Conservation (phyloP, 2,329 filamentous ascomycete genomes). For the Ceratocystis smalleyi region DNA sequence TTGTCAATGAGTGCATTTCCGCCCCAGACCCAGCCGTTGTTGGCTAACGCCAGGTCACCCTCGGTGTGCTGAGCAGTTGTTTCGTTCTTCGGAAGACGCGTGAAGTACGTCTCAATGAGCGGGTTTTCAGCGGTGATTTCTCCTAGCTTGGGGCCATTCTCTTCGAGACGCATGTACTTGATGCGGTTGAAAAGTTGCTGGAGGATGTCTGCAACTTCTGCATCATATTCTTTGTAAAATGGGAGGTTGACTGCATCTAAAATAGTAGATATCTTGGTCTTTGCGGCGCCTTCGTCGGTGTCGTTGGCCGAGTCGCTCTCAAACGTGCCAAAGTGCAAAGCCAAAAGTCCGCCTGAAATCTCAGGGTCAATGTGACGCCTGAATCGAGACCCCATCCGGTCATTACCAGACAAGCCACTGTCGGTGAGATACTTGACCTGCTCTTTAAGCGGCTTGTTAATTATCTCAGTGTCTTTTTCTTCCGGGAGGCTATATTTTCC, state of each 20-base stretch:
- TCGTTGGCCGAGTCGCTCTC: conserved; percentile 27
- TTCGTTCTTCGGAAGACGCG: conserved; percentile 64
- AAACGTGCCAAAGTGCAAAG: conserved; percentile 30
- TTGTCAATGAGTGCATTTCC: conserved; percentile 90
- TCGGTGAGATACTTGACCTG: conserved; percentile 49
- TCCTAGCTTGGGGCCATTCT: conserved; percentile 74
- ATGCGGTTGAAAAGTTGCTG: conserved; percentile 87
- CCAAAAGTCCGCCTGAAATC: conserved; percentile 40
- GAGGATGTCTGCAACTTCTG: conserved; percentile 64
- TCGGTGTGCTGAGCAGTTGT: conserved; percentile 61
- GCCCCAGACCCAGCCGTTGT: conserved; percentile 98
- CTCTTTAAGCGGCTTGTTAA: conserved; percentile 21
- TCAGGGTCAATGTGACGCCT: conserved; percentile 54
- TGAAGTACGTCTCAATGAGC: conserved; percentile 89
- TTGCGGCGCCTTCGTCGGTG: conserved; percentile 30
- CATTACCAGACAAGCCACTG: conserved; percentile 53
- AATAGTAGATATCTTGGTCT: conserved; percentile 44
- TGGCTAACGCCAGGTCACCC: conserved; percentile 66
- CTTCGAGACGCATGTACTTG: conserved; percentile 88
- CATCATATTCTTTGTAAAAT: conserved; percentile 85
- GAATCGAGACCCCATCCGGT: conserved; percentile 67
- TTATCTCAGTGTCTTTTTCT: conserved; percentile 21
- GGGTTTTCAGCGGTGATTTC: conserved; percentile 62
- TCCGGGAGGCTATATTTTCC: conserved; percentile 42
- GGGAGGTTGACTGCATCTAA: conserved; percentile 74